Evolutionary conservation across 2,329 filamentous ascomycete species (phyloP).

Genomic region (Diaporthe amygdali): DNA sequence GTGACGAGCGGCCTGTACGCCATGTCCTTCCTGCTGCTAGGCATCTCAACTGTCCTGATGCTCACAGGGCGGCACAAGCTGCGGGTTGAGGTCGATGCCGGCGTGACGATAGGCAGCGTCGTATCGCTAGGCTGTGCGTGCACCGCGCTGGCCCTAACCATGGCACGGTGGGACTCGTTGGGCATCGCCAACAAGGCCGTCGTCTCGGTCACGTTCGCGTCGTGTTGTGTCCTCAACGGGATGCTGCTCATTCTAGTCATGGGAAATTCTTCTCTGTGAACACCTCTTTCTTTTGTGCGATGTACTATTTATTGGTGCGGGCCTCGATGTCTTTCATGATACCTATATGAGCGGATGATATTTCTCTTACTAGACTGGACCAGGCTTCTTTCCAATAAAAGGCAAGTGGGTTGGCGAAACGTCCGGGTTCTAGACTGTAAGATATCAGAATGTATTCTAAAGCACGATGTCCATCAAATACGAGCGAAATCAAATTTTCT

Average conservation of each 20-base stretch:
- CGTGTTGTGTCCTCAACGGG: conserved; percentile 54
- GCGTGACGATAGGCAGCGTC: conserved; percentile 72
- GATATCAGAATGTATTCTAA: neutral
- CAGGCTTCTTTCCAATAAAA: neutral
- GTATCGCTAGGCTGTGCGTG: conserved; percentile 69
- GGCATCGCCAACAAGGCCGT: conserved; percentile 48
- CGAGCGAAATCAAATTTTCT: neutral
- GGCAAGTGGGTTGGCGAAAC: neutral
- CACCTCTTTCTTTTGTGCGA: neutral
- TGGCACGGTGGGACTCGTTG: conserved; percentile 55
- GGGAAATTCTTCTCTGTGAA: conserved; percentile 38
- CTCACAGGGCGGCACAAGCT: conserved; percentile 71
- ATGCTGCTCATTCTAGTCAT: conserved; percentile 58
- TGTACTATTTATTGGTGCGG: neutral
- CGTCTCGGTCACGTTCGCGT: conserved; percentile 48
- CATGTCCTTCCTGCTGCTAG: conserved; percentile 66
- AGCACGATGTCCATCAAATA: neutral
- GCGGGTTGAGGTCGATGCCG: conserved; percentile 74
- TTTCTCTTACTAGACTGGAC: conserved; percentile 6
- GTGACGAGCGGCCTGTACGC: conserved; percentile 60
- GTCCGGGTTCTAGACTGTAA: neutral
- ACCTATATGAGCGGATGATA: neutral
- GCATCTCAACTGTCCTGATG: conserved; percentile 69
- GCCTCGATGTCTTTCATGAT: neutral
- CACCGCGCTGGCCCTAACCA: conserved; percentile 62